Conservation (phyloP, 768 basidiomycete species). For the Phanerochaete sordida region DNA sequence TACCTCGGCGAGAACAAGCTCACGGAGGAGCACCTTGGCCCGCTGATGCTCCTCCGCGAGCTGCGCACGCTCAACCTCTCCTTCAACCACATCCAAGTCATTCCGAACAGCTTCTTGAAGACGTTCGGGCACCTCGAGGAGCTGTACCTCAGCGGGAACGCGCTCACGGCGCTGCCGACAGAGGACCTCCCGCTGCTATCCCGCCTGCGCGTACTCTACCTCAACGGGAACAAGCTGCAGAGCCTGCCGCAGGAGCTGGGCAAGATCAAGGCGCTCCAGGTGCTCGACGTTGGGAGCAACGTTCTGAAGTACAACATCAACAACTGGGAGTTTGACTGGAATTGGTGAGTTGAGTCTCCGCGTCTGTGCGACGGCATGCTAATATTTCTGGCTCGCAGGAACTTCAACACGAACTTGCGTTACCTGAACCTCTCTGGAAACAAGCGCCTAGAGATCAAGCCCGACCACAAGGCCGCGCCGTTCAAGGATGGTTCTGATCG, state of each 20-base stretch:
- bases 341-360: constrained; percentile 62
- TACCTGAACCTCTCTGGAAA: constrained; percentile 98
- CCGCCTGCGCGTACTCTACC: constrained; percentile 68
- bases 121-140: constrained; percentile 72
- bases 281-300: constrained; percentile 93
- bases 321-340: constrained; percentile 99
- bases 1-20: constrained; percentile 90
- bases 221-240: constrained; percentile 93
- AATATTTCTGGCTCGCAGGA: constrained; percentile 56
- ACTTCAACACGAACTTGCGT: constrained; percentile 88
- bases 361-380: not conserved
- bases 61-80: constrained; percentile 85
- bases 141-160: constrained; percentile 94
- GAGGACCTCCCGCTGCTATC: constrained; percentile 79
- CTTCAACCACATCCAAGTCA: constrained; percentile 91
- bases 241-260: constrained; percentile 89
- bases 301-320: constrained; percentile 94
- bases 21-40: constrained; percentile 73
- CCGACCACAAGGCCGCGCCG: constrained; percentile 40
- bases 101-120: constrained; percentile 74
- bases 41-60: constrained; percentile 71
- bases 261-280: constrained; percentile 71
- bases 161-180: constrained; percentile 82
- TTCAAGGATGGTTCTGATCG: constrained; percentile 27
- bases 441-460: constrained; percentile 93